phyloP scores from a whole-genome alignment of 1,284 basidiomycete species.

The Ustilago tritici region DNA sequence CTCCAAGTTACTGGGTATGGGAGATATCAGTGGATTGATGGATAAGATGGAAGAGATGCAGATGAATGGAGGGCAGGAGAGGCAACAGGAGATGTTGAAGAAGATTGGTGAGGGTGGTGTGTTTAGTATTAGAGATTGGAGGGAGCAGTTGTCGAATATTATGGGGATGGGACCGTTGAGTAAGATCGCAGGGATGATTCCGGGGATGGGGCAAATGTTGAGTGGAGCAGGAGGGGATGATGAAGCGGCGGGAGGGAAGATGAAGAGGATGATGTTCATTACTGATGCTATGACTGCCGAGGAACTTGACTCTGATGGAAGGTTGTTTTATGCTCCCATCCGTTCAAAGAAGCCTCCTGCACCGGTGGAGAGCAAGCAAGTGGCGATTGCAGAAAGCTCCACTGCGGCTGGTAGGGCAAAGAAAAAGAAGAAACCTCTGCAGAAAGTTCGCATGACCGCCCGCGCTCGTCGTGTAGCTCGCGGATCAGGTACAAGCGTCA shows the following conservation, averaged over 20 bases:
- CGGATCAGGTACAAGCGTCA: slow-evolving; percentile 93
- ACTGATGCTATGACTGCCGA: slow-evolving; percentile 95
- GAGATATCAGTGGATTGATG: slow-evolving; percentile 95
- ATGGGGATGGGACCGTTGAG: slow-evolving; percentile 99
- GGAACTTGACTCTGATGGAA: slow-evolving; percentile 96
- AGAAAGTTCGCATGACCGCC: slow-evolving; percentile 64
- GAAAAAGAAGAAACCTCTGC: slow-evolving; percentile 53
- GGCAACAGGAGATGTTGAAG: slow-evolving; percentile 98
- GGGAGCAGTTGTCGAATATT: slow-evolving; percentile 95
- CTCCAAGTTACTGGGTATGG: slow-evolving; percentile 93
- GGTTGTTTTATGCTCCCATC: slow-evolving; percentile 59
- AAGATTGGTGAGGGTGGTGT: slow-evolving; percentile 93
- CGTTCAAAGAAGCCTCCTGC: slow-evolving; percentile 38
- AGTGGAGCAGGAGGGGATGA: slow-evolving; percentile 75
- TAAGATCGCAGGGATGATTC: slow-evolving; percentile 99
- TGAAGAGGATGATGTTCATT: slow-evolving; percentile 99
- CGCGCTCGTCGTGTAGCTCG: slow-evolving; percentile 81
- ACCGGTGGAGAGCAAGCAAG: slow-evolving; percentile 25
- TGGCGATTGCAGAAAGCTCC: slow-evolving; percentile 37
- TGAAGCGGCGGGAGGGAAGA: slow-evolving; percentile 84
- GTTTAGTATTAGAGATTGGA: slow-evolving; percentile 95
- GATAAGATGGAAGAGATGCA: slow-evolving; percentile 73
- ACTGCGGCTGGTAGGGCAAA: slow-evolving; percentile 44
- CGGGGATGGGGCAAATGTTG: slow-evolving; percentile 89
- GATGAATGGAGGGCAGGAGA: slow-evolving; percentile 79